Evolutionary conservation across 2,329 filamentous ascomycete genomes (phyloP), one percentile per base, ranked within the genome.

Genomic region (Exophiala lecanii-corni): DNA sequence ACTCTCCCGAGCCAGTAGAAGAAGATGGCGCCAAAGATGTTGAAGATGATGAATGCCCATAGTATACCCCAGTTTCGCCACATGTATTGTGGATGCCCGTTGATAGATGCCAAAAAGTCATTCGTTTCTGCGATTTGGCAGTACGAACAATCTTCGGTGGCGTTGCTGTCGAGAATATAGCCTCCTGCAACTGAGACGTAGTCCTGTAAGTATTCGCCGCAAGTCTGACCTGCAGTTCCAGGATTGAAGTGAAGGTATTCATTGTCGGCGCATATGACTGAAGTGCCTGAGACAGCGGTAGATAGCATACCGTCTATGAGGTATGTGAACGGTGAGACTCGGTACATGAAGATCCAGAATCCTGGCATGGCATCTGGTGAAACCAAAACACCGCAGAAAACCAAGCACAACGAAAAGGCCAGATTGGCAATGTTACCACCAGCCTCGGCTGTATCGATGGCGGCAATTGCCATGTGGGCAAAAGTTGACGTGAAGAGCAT

Each of bases 271-370:
- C 89, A 95, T 0, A 61, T 54, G 21, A 91, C 79, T 0, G 65
- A 36, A 0, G 78, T 78, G 55, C 84, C 81, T 30, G 84, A 84
- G 4, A 94, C 68, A 2, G 78, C 86, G 0, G 76, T 77, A 0
- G 82, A 75, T 0, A 91, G 63, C 68, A 94, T 80, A 16, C 81
- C 85, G 7, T 76, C 75, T 18, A 91, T 78, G 12, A 92, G 69
- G 61, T 94, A 95, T 0, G 84, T 89, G 55, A 95, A 85, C 0
- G 89, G 88, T 0, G 82, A 88, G 36, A 89, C 67, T 37, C 84
- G 79, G 62, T 86, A 84, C 82, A 87, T 86, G 66, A 85, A 87
- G 48, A 79, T 78, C 84, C 84, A 89, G 67, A 88, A 88, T 0
- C 77, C 72, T 0, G 84, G 83, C 1, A 88, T 69, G 0, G 72